Percentiles rank a stretch among this genome's conserved stretches.
phyloP scores from a whole-genome alignment of 192 early-diverging fungal species.

The Linnemannia exigua region DNA sequence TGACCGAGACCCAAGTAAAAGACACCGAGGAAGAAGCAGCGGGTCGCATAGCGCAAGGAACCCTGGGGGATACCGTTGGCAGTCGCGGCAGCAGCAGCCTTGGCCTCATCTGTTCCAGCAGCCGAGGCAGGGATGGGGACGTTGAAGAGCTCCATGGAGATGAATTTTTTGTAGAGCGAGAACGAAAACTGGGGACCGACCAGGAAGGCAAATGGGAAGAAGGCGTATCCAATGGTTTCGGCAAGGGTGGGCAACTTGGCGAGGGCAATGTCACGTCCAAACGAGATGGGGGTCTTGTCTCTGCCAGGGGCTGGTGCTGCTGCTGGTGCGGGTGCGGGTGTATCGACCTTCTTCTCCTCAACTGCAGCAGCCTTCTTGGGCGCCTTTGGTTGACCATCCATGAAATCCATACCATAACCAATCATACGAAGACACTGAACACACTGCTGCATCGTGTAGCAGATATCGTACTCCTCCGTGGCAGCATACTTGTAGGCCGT shows the following conservation, averaged over 20 bases:
- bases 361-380: slow-evolving; percentile 2
- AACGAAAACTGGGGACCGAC: slow-evolving; percentile 77
- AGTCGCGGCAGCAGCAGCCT: slow-evolving; percentile 33
- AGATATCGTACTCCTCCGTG: slow-evolving; percentile 69
- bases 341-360: slow-evolving; percentile 12
- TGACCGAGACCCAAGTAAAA: slow-evolving; percentile 63
- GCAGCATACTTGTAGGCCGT: slow-evolving; percentile 60
- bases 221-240: slow-evolving; percentile 66
- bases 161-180: slow-evolving; percentile 63
- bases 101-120: slow-evolving; percentile 38
- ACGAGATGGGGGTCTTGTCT: slow-evolving; percentile 61
- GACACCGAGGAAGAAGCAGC: slow-evolving; percentile 56
- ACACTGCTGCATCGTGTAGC: slow-evolving; percentile 75
- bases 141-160: slow-evolving; percentile 61
- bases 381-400: slow-evolving; percentile 63
- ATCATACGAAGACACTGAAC: slow-evolving; percentile 74
- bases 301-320: slow-evolving; percentile 2
- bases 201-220: slow-evolving; percentile 70
- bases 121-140: slow-evolving; percentile 42
- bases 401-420: slow-evolving; percentile 72
- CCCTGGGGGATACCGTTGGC: slow-evolving; percentile 54
- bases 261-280: slow-evolving; percentile 62
- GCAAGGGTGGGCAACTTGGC: slow-evolving; percentile 58
- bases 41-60: slow-evolving; percentile 48
- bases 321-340: background rate